These are phyloP conservation scores for Mycosphaerella sp. DNA, from an alignment of 2,329 filamentous ascomycete species.

Conservation along the genomic window DNA sequence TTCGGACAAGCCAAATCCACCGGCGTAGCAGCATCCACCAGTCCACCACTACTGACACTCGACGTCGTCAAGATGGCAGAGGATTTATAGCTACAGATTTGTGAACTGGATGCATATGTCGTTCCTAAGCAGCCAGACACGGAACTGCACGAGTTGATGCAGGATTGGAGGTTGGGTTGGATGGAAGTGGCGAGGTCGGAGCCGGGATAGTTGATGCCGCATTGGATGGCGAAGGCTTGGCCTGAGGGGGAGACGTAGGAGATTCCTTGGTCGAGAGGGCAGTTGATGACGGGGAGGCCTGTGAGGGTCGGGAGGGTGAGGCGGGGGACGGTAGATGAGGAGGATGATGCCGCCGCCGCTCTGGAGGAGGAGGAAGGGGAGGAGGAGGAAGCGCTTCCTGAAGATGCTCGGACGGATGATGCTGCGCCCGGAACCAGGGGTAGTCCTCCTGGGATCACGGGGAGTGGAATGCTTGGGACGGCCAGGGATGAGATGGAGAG, in stretches of 20 bases:
- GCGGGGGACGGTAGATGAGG: neutral
- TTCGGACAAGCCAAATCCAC: constrained; percentile 25
- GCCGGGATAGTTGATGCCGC: constrained; percentile 18
- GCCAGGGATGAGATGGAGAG: neutral
- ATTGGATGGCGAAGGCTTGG: constrained; percentile 24
- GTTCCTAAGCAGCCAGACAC: constrained; percentile 20
- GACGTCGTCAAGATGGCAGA: neutral
- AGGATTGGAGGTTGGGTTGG: constrained; percentile 21
- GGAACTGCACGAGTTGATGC: constrained; percentile 22
- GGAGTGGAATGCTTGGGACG: neutral
- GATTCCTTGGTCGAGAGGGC: constrained; percentile 25
- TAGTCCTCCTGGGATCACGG: no score
- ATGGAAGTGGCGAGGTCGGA: constrained; percentile 11
- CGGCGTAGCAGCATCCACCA: constrained; percentile 10
- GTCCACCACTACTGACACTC: neutral
- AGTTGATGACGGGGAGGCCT: constrained; percentile 17
- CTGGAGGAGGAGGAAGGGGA: neutral
- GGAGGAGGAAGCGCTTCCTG: neutral
- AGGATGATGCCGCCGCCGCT: neutral
- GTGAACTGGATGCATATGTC: constrained; percentile 13
- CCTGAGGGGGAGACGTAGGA: constrained; percentile 23
- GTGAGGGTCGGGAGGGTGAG: constrained; percentile 19
- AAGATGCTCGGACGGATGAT: neutral
- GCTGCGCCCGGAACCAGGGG: neutral
- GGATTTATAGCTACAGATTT: constrained; percentile 24